Conservation (phyloP, 495 filamentous ascomycete genomes). For the Neurospora sp. region DNA sequence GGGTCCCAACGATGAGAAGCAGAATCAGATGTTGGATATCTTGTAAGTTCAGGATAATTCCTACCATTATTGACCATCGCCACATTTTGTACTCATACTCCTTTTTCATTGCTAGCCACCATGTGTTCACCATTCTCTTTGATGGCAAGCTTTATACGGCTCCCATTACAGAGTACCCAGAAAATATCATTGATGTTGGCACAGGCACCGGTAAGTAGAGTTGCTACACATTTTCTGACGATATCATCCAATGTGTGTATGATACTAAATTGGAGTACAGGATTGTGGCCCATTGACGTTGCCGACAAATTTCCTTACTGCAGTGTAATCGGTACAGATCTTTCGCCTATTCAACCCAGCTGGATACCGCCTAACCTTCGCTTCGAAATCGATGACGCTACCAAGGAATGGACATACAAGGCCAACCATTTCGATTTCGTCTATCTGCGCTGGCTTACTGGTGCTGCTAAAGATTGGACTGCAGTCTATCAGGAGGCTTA, state of each 20-base stretch:
- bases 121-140: conserved; percentile 25
- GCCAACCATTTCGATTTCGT: conserved; percentile 43
- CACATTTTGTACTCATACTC: conserved; percentile 19
- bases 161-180: conserved; percentile 31
- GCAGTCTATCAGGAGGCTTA: conserved; percentile 25
- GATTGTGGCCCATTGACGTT: conserved; percentile 7
- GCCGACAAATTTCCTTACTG: conserved; percentile 38
- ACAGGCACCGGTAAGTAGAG: not conserved
- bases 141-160: conserved; percentile 45
- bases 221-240: not conserved
- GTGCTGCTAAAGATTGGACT: conserved; percentile 42
- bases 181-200: not conserved
- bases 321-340: conserved; percentile 49
- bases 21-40: conserved; percentile 28
- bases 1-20: conserved; percentile 27
- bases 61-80: conserved; percentile 11
- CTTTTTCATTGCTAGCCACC: conserved; percentile 11
- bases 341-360: conserved; percentile 44
- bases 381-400: conserved; percentile 43
- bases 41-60: conserved; percentile 7
- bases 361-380: conserved; percentile 35
- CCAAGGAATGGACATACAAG: conserved; percentile 34
- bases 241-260: not conserved
- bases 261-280: conserved; percentile 10
- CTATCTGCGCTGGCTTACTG: conserved; percentile 43